A percentile compares a stretch with the other conserved stretches of the same genome.
Conservation (phyloP, 2,329 filamentous ascomycete genomes). For the Penicillium occitanis region DNA sequence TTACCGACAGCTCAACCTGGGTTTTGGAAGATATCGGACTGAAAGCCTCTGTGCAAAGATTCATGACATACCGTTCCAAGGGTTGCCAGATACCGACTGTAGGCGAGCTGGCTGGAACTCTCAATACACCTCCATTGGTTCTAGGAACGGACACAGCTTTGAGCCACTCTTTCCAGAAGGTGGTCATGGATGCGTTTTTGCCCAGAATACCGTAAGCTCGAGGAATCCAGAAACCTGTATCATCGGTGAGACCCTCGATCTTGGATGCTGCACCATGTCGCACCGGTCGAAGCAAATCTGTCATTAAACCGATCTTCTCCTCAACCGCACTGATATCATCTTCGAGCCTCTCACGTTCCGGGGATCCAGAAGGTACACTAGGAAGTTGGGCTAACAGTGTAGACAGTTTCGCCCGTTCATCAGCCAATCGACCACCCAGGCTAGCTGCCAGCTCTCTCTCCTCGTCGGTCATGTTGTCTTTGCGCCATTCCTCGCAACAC, state of each 20-base stretch:
- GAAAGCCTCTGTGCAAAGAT: constrained; percentile 91
- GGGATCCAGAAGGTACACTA: constrained; percentile 73
- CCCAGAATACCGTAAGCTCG: constrained; percentile 91
- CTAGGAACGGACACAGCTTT: constrained; percentile 92
- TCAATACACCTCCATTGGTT: constrained; percentile 79
- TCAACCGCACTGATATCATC: constrained; percentile 94
- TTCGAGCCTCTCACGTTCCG: constrained; percentile 78
- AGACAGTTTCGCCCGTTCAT: constrained; percentile 85
- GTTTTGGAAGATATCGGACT: constrained; percentile 91
- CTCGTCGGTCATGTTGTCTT: constrained; percentile 95
- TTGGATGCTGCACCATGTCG: constrained; percentile 93
- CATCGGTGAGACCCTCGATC: constrained; percentile 93
- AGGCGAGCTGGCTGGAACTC: constrained; percentile 84
- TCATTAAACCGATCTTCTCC: constrained; percentile 96
- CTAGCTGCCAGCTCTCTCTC: constrained; percentile 92
- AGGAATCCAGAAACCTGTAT: constrained; percentile 94
- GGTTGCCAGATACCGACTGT: constrained; percentile 94
- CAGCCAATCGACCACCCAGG: constrained; percentile 80
- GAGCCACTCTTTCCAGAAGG: constrained; percentile 99
- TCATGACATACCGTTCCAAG: constrained; percentile 93
- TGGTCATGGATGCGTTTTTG: constrained; percentile 75
- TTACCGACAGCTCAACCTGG: constrained; percentile 86
- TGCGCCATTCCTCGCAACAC: constrained; percentile 83
- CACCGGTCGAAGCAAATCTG: constrained; percentile 87
- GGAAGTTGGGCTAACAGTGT: constrained; percentile 82